These are phyloP conservation scores for Massarina eburnea DNA, from an alignment of 2,329 filamentous ascomycete species.

Conservation along the genomic window DNA sequence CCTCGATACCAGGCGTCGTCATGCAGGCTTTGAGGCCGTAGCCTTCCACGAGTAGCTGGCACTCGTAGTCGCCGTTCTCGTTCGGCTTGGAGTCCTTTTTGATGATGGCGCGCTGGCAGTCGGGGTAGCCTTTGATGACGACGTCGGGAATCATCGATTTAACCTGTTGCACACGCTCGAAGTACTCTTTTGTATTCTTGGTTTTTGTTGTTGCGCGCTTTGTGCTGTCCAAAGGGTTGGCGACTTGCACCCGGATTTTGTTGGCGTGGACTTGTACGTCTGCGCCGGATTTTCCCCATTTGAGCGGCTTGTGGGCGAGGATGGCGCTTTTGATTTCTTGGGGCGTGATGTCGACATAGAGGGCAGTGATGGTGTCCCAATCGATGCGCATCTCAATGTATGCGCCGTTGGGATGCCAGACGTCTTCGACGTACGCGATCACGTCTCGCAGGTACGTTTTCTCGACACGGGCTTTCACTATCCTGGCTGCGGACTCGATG, in stretches of 20 bases:
- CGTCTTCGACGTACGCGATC: constrained; percentile 79
- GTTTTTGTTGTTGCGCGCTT: constrained; percentile 28
- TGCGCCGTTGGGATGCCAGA: constrained; percentile 76
- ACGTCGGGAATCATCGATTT: constrained; percentile 80
- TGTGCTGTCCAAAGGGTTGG: constrained; percentile 45
- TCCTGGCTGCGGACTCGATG: constrained; percentile 76
- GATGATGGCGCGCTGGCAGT: constrained; percentile 84
- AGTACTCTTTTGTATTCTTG: constrained; percentile 60
- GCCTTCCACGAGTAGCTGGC: constrained; percentile 77
- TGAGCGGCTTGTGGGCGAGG: constrained; percentile 78
- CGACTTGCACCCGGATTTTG: constrained; percentile 73
- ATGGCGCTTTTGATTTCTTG: constrained; percentile 77
- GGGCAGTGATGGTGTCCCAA: constrained; percentile 71
- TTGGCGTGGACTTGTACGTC: constrained; percentile 40
- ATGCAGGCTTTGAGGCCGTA: constrained; percentile 89
- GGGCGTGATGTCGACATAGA: constrained; percentile 78
- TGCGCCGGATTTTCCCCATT: constrained; percentile 68
- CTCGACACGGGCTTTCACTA: constrained; percentile 92
- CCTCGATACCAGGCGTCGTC: constrained; percentile 88
- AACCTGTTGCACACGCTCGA: constrained; percentile 80
- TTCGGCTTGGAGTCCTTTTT: constrained; percentile 72
- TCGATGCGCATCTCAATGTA: constrained; percentile 84
- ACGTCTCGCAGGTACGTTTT: constrained; percentile 88
- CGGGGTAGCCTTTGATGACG: constrained; percentile 86
- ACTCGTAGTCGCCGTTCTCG: constrained; percentile 62